Evolutionary conservation across 306 rosid genomes (phyloP).

Genomic region (Fragaria ananassa): DNA sequence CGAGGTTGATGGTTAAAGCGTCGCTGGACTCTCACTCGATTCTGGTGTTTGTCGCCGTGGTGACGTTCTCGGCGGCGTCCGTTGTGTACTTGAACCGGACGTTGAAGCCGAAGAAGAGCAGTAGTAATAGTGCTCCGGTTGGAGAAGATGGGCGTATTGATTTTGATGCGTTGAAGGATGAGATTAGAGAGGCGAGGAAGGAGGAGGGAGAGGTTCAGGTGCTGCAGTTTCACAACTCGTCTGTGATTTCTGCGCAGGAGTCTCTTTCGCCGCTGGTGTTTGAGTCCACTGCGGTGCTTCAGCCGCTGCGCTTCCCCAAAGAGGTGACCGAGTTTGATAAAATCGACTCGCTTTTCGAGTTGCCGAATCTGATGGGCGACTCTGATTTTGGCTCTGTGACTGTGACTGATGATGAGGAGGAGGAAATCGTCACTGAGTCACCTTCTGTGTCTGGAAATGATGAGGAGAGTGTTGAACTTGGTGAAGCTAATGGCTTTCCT

Average conservation of each 20-base stretch:
- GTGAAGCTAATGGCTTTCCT: slow-evolving; percentile 27
- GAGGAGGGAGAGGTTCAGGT: slow-evolving; percentile 36
- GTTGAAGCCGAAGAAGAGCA: slow-evolving; percentile 39
- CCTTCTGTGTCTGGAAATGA: slow-evolving; percentile 24
- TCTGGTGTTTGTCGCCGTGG: slow-evolving; percentile 47
- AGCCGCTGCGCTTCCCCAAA: slow-evolving; percentile 44
- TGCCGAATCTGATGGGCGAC: slow-evolving; percentile 30
- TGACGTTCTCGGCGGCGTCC: slow-evolving; percentile 72
- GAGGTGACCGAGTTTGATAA: slow-evolving; percentile 41
- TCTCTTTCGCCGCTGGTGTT: slow-evolving; percentile 40
- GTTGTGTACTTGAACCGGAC: slow-evolving; percentile 40
- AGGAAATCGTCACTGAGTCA: slow-evolving; percentile 15
- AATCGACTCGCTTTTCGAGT: slow-evolving; percentile 40
- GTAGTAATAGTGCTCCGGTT: neutral
- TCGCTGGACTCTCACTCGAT: slow-evolving; percentile 47
- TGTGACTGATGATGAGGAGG: slow-evolving; percentile 25
- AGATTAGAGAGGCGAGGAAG: slow-evolving; percentile 33
- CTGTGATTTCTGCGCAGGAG: slow-evolving; percentile 42
- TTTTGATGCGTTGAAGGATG: slow-evolving; percentile 45
- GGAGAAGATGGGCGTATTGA: slow-evolving; percentile 34
- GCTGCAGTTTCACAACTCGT: slow-evolving; percentile 46
- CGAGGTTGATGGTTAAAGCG: slow-evolving; percentile 55
- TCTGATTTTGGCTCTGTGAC: slow-evolving; percentile 29
- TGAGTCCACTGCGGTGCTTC: slow-evolving; percentile 40
- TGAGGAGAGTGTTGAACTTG: slow-evolving; percentile 28